Evolutionary conservation across 345 rosid genomes (phyloP), one percentile per base, ranked within the genome.

Genomic region (Hevea brasiliensis): DNA sequence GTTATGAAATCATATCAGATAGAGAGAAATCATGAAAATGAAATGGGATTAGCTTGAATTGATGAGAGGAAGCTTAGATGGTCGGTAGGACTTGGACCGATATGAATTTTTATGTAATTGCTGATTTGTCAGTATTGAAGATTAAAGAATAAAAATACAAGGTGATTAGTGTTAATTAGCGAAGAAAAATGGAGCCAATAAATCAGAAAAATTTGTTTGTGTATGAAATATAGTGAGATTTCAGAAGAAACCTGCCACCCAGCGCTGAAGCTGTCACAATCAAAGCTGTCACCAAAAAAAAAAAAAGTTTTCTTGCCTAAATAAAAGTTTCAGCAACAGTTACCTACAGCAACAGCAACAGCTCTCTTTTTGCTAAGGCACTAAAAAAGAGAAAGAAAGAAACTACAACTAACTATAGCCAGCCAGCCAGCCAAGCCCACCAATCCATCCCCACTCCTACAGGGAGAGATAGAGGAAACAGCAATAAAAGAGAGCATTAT

Each of bases 381-480:
- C 81, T 73, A 58, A 78, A 56, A 78, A 23, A 73, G 42, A 60
- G 72, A 61, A 63, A 60, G 72, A 61, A 63, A 32, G 47, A 61
- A 68, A 57, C 66, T 54, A 10, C 37, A 54, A 24, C 66, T 40
- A n/a, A 26, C 66, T 37, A 62, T 24, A 40, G 44, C 47, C n/a
- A 35, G 45, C 12, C 37, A 41, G 65, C 69, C 61, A 68, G 50
- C 67, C 67, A 27, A 44, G 12, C 77, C 71, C 71, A 68, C 70
- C 75, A 57, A 24, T 4, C 37, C 78, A 32, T 55, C 61, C 8
- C 75, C 66, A 29, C 54, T 24, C 4, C 59, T 37, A 14, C 11
- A 8, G 18, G 1, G 4, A 57, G 40, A 67, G 29, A 45, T 26
- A 56, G 21, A 21, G 17, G 5, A 17, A 18, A 57, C 72, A n/a